Percentiles rank a stretch among this genome's conserved stretches.
Conservation (phyloP, 129 eudicot species). For the Deinandra increscens region DNA sequence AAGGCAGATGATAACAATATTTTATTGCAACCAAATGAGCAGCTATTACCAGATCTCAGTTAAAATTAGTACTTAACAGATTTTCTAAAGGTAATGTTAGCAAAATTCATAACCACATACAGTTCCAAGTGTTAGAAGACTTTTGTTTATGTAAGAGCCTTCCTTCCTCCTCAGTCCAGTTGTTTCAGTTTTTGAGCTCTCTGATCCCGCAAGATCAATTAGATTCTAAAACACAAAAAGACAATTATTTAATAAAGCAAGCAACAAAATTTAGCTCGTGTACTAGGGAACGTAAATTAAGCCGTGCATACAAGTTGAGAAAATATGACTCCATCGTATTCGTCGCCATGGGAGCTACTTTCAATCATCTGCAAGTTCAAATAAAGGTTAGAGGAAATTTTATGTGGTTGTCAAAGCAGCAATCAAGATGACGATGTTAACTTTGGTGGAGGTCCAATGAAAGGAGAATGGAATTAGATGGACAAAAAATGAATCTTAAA, state of each 20-base stretch:
- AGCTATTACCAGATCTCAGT: constrained; percentile 16
- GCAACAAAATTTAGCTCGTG: not conserved
- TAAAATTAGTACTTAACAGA: constrained; percentile 1
- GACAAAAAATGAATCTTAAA: not conserved
- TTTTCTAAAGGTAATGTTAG: not conserved
- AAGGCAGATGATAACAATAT: not conserved
- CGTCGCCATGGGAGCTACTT: constrained; percentile 96
- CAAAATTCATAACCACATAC: constrained; percentile 44
- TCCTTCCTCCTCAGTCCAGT: constrained; percentile 96
- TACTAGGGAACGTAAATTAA: not conserved
- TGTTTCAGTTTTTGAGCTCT: constrained; percentile 98
- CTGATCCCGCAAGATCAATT: constrained; percentile 97
- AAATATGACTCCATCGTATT: constrained; percentile 92
- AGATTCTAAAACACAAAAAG: constrained; percentile 43
- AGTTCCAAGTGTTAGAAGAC: constrained; percentile 97
- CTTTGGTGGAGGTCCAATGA: constrained; percentile 1
- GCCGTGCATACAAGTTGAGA: constrained; percentile 75
- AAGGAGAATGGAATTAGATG: not conserved
- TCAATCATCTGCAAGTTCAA: constrained; percentile 78
- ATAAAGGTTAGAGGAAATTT: constrained; percentile 21
- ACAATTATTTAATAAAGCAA: constrained; percentile 7
- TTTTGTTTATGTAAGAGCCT: constrained; percentile 97
- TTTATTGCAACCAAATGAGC: constrained; percentile 12
- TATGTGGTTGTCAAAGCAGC: constrained; percentile 2
- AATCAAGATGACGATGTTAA: constrained; percentile 9